phyloP scores from a whole-genome alignment of 2,329 filamentous ascomycete species.

The Stylonectria norvegica region DNA sequence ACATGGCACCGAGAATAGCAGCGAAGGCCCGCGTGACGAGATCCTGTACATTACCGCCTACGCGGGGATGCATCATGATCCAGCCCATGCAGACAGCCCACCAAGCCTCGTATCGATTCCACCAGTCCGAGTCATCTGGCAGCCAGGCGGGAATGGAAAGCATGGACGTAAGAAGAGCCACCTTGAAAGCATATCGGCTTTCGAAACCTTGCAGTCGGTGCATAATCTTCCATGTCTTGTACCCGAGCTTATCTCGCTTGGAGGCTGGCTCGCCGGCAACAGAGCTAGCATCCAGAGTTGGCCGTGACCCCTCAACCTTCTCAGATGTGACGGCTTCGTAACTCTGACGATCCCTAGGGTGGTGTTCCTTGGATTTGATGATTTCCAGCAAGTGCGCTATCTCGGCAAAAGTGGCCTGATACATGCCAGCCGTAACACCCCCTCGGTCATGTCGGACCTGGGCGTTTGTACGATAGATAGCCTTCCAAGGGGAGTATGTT shows the following conservation, averaged over 20 bases:
- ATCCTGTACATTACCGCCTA: conserved; percentile 57
- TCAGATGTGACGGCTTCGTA: conserved; percentile 21
- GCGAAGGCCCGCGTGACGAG: conserved; percentile 49
- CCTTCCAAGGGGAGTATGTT: conserved; percentile 52
- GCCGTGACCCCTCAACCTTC: conserved; percentile 35
- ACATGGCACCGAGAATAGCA: conserved; percentile 50
- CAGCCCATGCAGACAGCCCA: conserved; percentile 57
- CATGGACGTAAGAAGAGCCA: conserved; percentile 47
- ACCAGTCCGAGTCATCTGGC: conserved; percentile 44
- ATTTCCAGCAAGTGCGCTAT: conserved; percentile 43
- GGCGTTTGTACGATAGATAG: conserved; percentile 51
- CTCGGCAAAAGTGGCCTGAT: conserved; percentile 43
- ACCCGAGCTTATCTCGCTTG: conserved; percentile 40
- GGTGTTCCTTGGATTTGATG: conserved; percentile 39
- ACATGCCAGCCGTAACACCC: conserved; percentile 52
- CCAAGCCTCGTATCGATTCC: conserved; percentile 54
- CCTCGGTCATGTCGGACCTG: conserved; percentile 59
- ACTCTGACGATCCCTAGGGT: conserved; percentile 14
- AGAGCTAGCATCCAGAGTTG: conserved; percentile 38
- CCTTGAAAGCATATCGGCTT: conserved; percentile 55
- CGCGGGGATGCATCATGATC: conserved; percentile 49
- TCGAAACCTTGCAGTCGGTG: conserved; percentile 57
- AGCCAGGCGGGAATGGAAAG: conserved; percentile 55
- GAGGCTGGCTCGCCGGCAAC: conserved; percentile 33
- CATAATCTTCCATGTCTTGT: conserved; percentile 47